These are phyloP conservation scores for Centrapalus pauciflorus DNA, from an alignment of 129 eudicot genomes.

Conservation along the genomic window DNA sequence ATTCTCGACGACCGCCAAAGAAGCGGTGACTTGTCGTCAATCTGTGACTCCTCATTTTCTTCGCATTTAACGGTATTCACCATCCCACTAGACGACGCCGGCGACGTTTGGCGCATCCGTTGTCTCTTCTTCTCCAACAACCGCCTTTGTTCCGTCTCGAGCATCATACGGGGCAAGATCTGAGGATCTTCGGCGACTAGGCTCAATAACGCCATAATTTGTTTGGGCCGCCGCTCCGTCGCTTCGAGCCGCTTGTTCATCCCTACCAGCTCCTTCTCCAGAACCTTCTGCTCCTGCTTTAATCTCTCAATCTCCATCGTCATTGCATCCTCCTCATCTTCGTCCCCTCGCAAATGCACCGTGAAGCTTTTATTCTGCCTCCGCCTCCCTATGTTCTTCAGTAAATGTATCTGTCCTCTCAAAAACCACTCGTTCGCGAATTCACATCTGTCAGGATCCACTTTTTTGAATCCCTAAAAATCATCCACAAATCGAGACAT, in stretches of 20 bases:
- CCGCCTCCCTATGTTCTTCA: conserved; percentile 54
- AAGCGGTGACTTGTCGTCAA: background rate
- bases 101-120: conserved; percentile 16
- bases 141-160: conserved; percentile 32
- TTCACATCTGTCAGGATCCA: conserved; percentile 75
- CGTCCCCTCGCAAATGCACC: background rate
- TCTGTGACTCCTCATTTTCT: conserved; percentile 21
- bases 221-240: conserved; percentile 61
- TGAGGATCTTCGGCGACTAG: conserved; percentile 58
- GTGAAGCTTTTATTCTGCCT: conserved; percentile 23
- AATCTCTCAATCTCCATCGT: conserved; percentile 46
- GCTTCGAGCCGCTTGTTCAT: conserved; percentile 61
- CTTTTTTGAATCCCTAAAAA: conserved; percentile 74
- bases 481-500: background rate
- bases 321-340: conserved; percentile 38
- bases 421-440: conserved; percentile 68
- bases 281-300: conserved; percentile 41
- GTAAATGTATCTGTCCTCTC: conserved; percentile 62
- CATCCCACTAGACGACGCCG: conserved; percentile 29
- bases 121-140: conserved; percentile 32
- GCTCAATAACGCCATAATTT: conserved; percentile 55
- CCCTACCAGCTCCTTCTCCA: conserved; percentile 43
- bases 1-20: background rate
- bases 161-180: conserved; percentile 43
- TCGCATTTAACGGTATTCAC: conserved; percentile 23